Evolutionary conservation across 78 protist genomes (phyloP).

Genomic region (Paratrimastix pyriformis): DNA sequence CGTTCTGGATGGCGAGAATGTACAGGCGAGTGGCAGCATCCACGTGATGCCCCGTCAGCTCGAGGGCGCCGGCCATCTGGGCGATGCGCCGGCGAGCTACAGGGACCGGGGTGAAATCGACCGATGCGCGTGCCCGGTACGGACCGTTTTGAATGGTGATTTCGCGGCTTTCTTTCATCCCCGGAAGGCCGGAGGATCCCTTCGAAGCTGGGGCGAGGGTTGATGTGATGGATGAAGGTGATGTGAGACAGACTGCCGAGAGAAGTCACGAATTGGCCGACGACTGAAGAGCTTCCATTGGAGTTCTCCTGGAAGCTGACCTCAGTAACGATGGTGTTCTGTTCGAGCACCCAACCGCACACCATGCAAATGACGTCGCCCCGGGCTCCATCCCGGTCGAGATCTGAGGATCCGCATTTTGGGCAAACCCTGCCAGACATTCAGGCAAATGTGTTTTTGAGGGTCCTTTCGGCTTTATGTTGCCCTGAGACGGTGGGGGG

Average conservation of each 20-base stretch:
- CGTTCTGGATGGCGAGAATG: slow-evolving; percentile 29
- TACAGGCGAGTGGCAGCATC: slow-evolving; percentile 40
- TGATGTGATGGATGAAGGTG: not conserved
- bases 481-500: too few species aligned
- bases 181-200: not conserved
- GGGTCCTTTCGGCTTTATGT: too few species aligned
- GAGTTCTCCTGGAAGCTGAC: slow-evolving; percentile 16
- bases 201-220: not conserved
- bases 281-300: slow-evolving; percentile 26
- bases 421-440: too few species aligned
- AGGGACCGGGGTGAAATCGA: too few species aligned
- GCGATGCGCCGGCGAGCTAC: slow-evolving; percentile 13
- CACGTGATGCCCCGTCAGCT: slow-evolving; percentile 5
- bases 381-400: too few species aligned
- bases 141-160: slow-evolving; percentile 24
- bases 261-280: slow-evolving; percentile 30
- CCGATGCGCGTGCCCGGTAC: too few species aligned
- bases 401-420: too few species aligned
- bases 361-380: too few species aligned
- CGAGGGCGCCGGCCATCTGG: slow-evolving; percentile 21
- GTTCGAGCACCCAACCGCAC: slow-evolving; percentile 29
- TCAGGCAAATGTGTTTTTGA: too few species aligned
- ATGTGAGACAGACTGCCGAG: slow-evolving; percentile 17
- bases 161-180: slow-evolving; percentile 24
- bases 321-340: slow-evolving; percentile 32